Percentiles rank a stretch among this genome's conserved stretches.
phyloP scores from a whole-genome alignment of 345 rosid species.

The Lenwebbia sp. region DNA sequence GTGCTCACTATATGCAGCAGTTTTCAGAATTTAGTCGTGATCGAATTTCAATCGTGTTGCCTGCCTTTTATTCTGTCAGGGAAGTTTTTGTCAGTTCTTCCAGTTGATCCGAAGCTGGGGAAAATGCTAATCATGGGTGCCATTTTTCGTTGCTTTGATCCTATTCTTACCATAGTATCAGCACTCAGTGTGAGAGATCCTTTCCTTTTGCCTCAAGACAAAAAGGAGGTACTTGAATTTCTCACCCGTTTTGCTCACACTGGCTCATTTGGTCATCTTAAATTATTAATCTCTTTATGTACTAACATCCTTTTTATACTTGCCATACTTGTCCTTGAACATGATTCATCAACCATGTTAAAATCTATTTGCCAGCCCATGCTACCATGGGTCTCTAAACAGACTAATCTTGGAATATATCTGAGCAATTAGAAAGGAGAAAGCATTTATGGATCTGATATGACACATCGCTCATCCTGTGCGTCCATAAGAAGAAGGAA shows the following conservation, averaged over 20 bases:
- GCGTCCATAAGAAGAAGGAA: neutral
- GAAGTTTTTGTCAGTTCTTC: slow-evolving; percentile 72
- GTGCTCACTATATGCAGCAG: neutral
- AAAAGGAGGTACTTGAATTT: slow-evolving; percentile 68
- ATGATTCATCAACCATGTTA: neutral
- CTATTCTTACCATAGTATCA: slow-evolving; percentile 78
- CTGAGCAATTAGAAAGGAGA: neutral
- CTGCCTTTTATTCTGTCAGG: slow-evolving; percentile 29
- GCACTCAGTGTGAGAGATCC: slow-evolving; percentile 98
- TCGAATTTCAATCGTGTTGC: neutral
- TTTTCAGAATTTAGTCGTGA: neutral
- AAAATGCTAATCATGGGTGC: slow-evolving; percentile 99
- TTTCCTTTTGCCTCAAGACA: slow-evolving; percentile 95
- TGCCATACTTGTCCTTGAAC: neutral
- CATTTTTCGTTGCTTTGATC: slow-evolving; percentile 89
- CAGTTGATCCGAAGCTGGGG: slow-evolving; percentile 99
- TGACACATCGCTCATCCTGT: neutral
- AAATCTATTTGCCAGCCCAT: neutral
- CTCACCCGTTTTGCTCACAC: slow-evolving; percentile 2
- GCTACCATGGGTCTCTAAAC: neutral
- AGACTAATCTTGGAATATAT: neutral
- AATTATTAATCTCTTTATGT: neutral
- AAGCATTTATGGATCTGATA: neutral
- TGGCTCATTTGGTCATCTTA: slow-evolving; percentile 6
- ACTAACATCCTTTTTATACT: neutral